Evolutionary conservation across 768 basidiomycete genomes (phyloP), one percentile per base, ranked within the genome.

Genomic region (Leccinum sublutescens): DNA sequence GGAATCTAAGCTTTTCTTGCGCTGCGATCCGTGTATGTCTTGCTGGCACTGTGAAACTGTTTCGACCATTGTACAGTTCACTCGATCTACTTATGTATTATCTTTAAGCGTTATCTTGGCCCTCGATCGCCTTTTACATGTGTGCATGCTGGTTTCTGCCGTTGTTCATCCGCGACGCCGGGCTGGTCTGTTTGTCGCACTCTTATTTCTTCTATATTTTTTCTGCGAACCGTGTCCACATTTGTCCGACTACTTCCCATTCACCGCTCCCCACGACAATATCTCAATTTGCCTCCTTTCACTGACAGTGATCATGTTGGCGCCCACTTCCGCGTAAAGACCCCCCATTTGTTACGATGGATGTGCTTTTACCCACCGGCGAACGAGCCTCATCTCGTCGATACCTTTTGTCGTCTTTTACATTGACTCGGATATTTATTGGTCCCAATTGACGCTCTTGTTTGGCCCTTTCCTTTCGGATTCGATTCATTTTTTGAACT

Each of bases 1-100:
- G 88, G 87, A 31, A 82, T 89, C 69, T 89, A 74, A 79, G 49
- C 54, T 27, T 12, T 19, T 33, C 29, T 12, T 48, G 36, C 15
- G 12, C 49, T 50, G 15, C 7, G 19, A 57, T 29, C 38, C 55
- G 45, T 63, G 12, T 57, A 53, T 61, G 51, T 53, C 52, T 56
- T 53, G 49, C 31, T 47, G 63, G 60, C 63, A 48, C 61, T 25
- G 40, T 62, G 54, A 60, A 34, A 43, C 52, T 58, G 31, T 52
- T 58, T 50, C 27, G 38, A 52, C 50, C 59, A 50, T 29, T 71
- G 69, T 73, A 66, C 61, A 55, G 23, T 61, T 58, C 45, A 15
- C 36, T 54, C 40, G 57, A 58, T 60, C 53, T 63, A 54, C 59
- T 68, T 69, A 63, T 55, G 68, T 71, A 64, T 71, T 63, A 64